Conservation (phyloP, 2,329 filamentous ascomycete species). For the Sclerotinia spermophila region DNA sequence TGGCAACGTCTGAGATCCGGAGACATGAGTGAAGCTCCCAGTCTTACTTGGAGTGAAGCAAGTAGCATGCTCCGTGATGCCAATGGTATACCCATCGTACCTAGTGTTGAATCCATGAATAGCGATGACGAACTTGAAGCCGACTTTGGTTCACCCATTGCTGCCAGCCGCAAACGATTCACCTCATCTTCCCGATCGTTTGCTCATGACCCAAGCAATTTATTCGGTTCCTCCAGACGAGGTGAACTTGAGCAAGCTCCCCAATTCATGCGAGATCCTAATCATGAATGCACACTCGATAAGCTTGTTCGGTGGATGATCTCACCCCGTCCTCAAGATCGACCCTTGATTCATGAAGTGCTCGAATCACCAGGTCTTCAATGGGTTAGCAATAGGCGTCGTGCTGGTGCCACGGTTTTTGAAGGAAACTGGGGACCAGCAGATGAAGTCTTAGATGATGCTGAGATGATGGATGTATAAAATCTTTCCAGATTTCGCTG, state of each 20-base stretch:
- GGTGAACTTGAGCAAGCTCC: conserved; percentile 66
- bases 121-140: conserved; percentile 41
- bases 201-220: conserved; percentile 37
- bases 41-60: conserved; percentile 75
- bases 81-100: conserved; percentile 61
- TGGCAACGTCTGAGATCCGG: conserved; percentile 89
- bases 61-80: conserved; percentile 70
- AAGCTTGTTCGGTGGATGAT: conserved; percentile 87
- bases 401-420: conserved; percentile 88
- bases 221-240: conserved; percentile 41
- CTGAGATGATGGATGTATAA: conserved; percentile 40
- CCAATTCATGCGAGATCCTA: conserved; percentile 79
- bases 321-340: conserved; percentile 64
- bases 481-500: conserved; percentile 22
- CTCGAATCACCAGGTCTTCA: conserved; percentile 68
- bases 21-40: conserved; percentile 84
- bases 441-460: conserved; percentile 44
- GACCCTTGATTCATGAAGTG: conserved; percentile 72
- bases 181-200: conserved; percentile 33
- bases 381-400: conserved; percentile 75
- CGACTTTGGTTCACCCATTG: conserved; percentile 40
- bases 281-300: conserved; percentile 73
- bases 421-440: conserved; percentile 93
- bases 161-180: conserved; percentile 33
- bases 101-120: conserved; percentile 35